phyloP scores from a whole-genome alignment of 208 protist genomes.

The Acanthamoeba quina region DNA sequence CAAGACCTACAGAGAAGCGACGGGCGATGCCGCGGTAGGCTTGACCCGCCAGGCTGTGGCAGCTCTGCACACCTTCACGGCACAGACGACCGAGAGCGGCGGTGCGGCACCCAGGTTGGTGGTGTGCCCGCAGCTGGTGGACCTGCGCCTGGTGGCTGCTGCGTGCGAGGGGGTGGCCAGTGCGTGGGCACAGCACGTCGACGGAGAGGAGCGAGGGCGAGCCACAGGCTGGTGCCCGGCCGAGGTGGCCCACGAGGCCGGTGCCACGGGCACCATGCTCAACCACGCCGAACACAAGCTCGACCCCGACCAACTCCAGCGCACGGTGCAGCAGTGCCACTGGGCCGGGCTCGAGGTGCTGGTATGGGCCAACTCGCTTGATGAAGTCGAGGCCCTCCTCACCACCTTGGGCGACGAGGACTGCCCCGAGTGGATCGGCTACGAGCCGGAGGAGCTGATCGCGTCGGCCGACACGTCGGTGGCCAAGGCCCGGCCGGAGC shows the following conservation, averaged over 20 bases:
- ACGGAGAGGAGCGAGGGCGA: background rate
- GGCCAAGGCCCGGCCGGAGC: background rate
- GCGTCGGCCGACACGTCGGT: background rate
- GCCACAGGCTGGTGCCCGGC: background rate
- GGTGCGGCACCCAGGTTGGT: background rate
- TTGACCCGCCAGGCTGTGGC: background rate
- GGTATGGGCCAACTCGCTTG: background rate
- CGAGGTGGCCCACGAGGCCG: background rate
- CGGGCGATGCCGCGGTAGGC: background rate
- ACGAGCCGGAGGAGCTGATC: slow-evolving; percentile 8
- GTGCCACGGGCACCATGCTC: background rate
- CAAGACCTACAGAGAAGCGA: background rate
- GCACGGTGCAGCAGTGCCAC: background rate
- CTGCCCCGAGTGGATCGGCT: background rate
- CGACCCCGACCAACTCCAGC: background rate
- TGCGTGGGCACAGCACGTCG: background rate
- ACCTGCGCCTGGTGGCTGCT: background rate
- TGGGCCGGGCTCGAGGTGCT: background rate
- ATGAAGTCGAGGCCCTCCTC: background rate
- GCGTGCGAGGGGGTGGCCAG: background rate
- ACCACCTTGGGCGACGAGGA: background rate
- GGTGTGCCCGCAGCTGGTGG: background rate
- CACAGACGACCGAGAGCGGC: background rate
- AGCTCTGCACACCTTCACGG: background rate
- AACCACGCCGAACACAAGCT: slow-evolving; percentile 9